Evolutionary conservation across 75 land plant species (phyloP).

Genomic region (Selaginella moellendorffii): DNA sequence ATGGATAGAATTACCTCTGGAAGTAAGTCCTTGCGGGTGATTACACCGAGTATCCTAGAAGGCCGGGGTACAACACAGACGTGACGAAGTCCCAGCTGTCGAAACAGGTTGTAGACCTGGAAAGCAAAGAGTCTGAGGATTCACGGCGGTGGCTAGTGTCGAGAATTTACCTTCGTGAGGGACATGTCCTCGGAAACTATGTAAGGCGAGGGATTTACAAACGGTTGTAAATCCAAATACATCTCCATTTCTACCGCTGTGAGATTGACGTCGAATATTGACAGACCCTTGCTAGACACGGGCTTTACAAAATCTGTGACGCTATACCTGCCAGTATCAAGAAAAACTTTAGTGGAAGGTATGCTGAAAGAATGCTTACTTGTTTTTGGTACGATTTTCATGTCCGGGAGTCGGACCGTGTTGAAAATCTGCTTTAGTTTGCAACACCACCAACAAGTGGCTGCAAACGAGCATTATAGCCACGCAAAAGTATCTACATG

Average conservation of each 20-base stretch:
- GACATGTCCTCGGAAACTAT: conserved; percentile 98
- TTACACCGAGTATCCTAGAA: conserved; percentile 80
- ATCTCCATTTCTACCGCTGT: conserved; percentile 77
- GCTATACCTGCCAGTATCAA: conserved; percentile 58
- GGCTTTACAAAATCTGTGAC: conserved; percentile 88
- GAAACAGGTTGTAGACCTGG: conserved; percentile 93
- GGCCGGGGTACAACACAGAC: conserved; percentile 91
- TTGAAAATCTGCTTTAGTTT: conserved; percentile 88
- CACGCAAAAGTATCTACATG: neutral
- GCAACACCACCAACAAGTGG: conserved; percentile 80
- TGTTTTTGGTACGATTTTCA: conserved; percentile 17
- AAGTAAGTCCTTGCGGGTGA: conserved; percentile 82
- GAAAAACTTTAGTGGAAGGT: neutral
- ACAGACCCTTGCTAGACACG: conserved; percentile 78
- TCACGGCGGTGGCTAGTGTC: too few relatives aligned
- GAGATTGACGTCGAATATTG: conserved; percentile 58
- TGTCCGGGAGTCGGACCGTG: conserved; percentile 57
- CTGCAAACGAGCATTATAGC: conserved; percentile 31
- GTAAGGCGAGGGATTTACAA: conserved; percentile 90
- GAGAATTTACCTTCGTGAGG: conserved; percentile 69
- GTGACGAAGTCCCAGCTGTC: conserved; percentile 93
- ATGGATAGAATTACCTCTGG: conserved; percentile 49
- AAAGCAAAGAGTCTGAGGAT: neutral
- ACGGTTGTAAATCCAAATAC: conserved; percentile 92
- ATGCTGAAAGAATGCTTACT: neutral